phyloP scores from a whole-genome alignment of 768 basidiomycete genomes.

The Sistotremastrum suecicum region DNA sequence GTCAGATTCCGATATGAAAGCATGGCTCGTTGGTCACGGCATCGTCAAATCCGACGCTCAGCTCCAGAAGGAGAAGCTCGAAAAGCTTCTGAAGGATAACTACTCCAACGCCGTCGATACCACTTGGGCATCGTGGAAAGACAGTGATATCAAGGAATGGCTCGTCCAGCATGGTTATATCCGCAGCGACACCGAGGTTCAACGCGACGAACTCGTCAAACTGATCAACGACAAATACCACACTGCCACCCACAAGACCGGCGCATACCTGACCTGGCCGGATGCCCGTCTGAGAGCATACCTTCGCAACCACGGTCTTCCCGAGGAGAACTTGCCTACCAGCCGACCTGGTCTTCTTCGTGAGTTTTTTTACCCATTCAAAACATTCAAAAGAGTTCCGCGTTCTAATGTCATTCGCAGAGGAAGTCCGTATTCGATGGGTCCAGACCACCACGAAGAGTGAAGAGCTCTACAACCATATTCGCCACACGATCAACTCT shows the following conservation, averaged over 20 bases:
- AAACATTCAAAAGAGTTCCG: too few relatives aligned
- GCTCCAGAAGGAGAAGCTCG: conserved; percentile 58
- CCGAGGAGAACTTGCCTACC: conserved; percentile 53
- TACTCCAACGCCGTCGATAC: conserved; percentile 48
- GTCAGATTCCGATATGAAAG: conserved; percentile 63
- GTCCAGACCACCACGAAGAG: conserved; percentile 46
- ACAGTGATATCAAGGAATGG: conserved; percentile 59
- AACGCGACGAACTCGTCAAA: conserved; percentile 62
- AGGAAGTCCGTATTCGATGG: conserved; percentile 71
- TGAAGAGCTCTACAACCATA: conserved; percentile 40
- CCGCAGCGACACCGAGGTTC: conserved; percentile 35
- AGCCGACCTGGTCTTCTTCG: conserved; percentile 68
- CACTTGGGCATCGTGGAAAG: conserved; percentile 56
- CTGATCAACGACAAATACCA: conserved; percentile 62
- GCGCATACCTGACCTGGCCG: conserved; percentile 77
- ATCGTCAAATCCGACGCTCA: conserved; percentile 61
- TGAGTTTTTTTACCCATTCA: too few relatives aligned
- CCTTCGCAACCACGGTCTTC: conserved; percentile 61
- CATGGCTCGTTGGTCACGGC: conserved; percentile 66
- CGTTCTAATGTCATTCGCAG: conserved; percentile 18
- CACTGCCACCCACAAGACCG: conserved; percentile 21
- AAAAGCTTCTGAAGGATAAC: conserved; percentile 64
- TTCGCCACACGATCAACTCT: conserved; percentile 51
- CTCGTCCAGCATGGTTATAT: conserved; percentile 61
- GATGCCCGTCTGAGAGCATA: conserved; percentile 87